Conservation (phyloP, 192 early-diverging fungal genomes). For the Linnemannia hyalina region DNA sequence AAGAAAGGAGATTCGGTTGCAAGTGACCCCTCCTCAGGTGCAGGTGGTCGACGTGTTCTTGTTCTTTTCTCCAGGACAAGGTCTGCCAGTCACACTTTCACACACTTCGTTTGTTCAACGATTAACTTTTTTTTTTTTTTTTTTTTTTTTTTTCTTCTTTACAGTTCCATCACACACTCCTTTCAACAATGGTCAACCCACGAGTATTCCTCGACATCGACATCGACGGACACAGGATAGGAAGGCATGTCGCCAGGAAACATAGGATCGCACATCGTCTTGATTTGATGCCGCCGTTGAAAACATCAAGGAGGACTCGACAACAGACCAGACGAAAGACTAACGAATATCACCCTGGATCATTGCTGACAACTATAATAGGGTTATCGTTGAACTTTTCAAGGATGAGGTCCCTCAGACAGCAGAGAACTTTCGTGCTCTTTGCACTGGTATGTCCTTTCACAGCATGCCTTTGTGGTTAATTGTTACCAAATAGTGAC, state of each 20-base stretch:
- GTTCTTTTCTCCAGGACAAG: background rate
- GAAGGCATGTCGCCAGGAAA: slow-evolving; percentile 28
- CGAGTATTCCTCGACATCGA: slow-evolving; percentile 74
- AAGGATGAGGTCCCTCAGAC: slow-evolving; percentile 65
- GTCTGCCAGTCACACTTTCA: background rate
- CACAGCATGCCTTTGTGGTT: background rate
- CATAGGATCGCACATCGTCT: background rate
- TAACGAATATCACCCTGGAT: background rate
- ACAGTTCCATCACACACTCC: too few relatives aligned
- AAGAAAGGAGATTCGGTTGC: background rate
- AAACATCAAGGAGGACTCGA: background rate
- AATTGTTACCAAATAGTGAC: background rate
- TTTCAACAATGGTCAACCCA: slow-evolving; percentile 59
- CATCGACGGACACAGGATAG: slow-evolving; percentile 67
- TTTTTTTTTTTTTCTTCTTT: background rate
- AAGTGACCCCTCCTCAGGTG: background rate
- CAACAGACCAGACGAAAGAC: background rate
- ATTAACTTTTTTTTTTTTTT: background rate
- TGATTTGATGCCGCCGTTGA: background rate
- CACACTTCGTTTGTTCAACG: background rate
- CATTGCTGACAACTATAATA: slow-evolving; percentile 3
- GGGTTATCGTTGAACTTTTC: slow-evolving; percentile 58
- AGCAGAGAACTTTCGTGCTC: slow-evolving; percentile 84
- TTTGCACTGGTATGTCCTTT: slow-evolving; percentile 82
- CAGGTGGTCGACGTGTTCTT: background rate